A percentile compares a stretch with the other conserved stretches of the same genome.
phyloP scores from a whole-genome alignment of 2,329 filamentous ascomycete species.

The Ophiostoma tasmaniense region DNA sequence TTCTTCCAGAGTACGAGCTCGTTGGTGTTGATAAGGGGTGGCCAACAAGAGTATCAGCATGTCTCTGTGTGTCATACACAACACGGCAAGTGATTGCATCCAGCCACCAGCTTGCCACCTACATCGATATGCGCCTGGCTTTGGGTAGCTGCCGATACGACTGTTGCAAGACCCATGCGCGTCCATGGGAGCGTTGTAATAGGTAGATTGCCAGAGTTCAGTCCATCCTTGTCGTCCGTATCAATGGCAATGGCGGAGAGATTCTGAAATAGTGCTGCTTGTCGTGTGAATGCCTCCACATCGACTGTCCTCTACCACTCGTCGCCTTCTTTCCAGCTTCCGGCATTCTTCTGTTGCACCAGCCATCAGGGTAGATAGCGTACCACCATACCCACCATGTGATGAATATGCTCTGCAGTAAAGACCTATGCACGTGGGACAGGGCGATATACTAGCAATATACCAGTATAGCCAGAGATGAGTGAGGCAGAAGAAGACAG shows the following conservation, averaged over 20 bases:
- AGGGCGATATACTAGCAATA: not conserved
- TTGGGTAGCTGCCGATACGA: conserved; percentile 7
- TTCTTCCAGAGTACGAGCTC: not conserved
- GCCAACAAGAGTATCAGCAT: not conserved
- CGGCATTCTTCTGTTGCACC: not conserved
- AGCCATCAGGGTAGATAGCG: not conserved
- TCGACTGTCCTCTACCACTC: not conserved
- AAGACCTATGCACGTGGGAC: not conserved
- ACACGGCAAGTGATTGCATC: not conserved
- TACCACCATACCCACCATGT: not conserved
- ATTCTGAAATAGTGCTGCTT: too few relatives aligned
- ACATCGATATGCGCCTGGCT: not conserved
- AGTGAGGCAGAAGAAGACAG: not conserved
- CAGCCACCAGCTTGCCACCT: not conserved
- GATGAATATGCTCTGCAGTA: not conserved
- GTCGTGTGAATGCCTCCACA: too few relatives aligned
- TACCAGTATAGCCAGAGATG: not conserved
- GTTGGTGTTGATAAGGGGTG: not conserved
- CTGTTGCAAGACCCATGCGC: not conserved
- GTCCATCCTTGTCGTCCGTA: not conserved
- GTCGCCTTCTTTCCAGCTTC: not conserved
- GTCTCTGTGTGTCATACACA: not conserved
- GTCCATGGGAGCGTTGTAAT: not conserved
- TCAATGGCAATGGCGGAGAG: not conserved
- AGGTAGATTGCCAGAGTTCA: not conserved